A percentile compares a stretch with the other conserved stretches of the same genome.
phyloP scores from a whole-genome alignment of 345 rosid species.

The Ceriops zippeliana region DNA sequence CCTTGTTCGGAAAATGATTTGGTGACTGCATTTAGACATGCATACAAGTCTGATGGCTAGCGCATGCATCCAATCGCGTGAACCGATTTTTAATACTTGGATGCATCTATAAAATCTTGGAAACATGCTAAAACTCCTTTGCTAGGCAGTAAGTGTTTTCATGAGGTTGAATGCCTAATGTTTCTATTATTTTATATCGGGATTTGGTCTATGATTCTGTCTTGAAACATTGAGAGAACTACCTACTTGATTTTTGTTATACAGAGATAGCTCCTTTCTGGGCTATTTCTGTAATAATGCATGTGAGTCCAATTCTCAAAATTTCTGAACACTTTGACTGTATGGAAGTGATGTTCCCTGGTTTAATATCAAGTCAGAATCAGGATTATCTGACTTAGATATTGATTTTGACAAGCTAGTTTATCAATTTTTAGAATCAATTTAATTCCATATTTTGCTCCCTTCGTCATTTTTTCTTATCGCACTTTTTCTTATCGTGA shows the following conservation, averaged over 20 bases:
- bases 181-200: not conserved
- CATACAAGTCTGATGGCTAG: too few species aligned
- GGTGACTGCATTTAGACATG: too few species aligned
- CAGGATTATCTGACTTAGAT: not conserved
- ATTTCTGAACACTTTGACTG: not conserved
- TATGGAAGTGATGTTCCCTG: not conserved
- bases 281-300: not conserved
- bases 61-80: too few species aligned
- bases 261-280: not conserved
- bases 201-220: not conserved
- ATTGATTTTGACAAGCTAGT: conserved; percentile 5
- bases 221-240: too few species aligned
- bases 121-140: not conserved
- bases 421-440: not conserved
- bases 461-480: too few species aligned
- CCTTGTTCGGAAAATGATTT: too few species aligned
- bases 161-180: not conserved
- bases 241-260: conserved; percentile 1
- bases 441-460: not conserved
- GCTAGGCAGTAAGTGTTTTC: not conserved
- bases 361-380: not conserved
- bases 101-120: too few species aligned
- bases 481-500: too few species aligned
- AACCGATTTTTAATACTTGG: too few species aligned
- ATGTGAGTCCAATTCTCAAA: not conserved